A percentile compares a stretch with the other conserved stretches of the same genome.
These are phyloP conservation scores for Mucor piriformis DNA, from an alignment of 371 early-diverging fungal species.

Conservation along the genomic window DNA sequence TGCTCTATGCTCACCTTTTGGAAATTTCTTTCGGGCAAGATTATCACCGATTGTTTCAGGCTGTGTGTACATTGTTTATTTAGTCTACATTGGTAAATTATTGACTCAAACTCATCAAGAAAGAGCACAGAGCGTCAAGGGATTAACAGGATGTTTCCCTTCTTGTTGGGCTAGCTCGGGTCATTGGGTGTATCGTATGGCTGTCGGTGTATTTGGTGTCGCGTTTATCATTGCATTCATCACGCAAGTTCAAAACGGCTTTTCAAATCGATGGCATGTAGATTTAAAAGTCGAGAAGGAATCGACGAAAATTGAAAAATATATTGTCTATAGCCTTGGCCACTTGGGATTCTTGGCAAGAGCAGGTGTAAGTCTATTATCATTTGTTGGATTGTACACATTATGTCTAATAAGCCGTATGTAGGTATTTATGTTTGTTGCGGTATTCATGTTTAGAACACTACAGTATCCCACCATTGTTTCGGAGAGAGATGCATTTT, in stretches of 20 bases:
- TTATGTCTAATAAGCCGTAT: too few relatives aligned
- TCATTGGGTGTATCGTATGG: constrained; percentile 19
- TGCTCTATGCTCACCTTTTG: constrained; percentile 9
- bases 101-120: constrained; percentile 12
- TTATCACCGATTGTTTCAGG: constrained; percentile 31
- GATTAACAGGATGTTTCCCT: constrained; percentile 25
- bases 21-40: constrained; percentile 33
- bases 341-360: constrained; percentile 29
- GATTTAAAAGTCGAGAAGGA: constrained; percentile 17
- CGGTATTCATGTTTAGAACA: constrained; percentile 23
- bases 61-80: constrained; percentile 28
- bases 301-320: constrained; percentile 2
- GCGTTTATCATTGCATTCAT: constrained; percentile 35
- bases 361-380: constrained; percentile 15
- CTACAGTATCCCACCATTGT: constrained; percentile 3
- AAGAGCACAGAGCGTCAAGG: not conserved
- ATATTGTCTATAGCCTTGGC: constrained; percentile 16
- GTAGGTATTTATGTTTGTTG: constrained; percentile 31
- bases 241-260: constrained; percentile 24
- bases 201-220: constrained; percentile 21
- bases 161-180: constrained; percentile 24
- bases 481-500: constrained; percentile 18
- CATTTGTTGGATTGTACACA: too few relatives aligned
- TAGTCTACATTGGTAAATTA: constrained; percentile 21
- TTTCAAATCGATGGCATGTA: constrained; percentile 21